phyloP scores from a whole-genome alignment of 257 asterid genomes.

The Solanum sejunctum region DNA sequence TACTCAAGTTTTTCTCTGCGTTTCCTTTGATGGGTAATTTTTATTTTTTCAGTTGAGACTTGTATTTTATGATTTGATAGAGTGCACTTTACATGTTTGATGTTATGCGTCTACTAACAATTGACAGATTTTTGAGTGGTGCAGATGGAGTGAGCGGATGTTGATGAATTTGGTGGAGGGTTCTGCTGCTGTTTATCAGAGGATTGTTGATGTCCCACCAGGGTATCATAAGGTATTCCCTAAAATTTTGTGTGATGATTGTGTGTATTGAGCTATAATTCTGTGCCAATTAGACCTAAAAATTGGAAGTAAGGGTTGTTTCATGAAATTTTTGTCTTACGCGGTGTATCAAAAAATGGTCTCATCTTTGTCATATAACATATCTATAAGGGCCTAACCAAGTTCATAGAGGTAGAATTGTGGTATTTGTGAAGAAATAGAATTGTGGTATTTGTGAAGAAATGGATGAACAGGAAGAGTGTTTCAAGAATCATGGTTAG shows the following conservation, averaged over 20 bases:
- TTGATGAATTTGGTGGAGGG: constrained; percentile 41
- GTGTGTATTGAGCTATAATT: neutral
- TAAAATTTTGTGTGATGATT: neutral
- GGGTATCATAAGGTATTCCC: constrained; percentile 53
- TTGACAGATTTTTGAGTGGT: constrained; percentile 1
- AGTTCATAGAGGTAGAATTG: neutral
- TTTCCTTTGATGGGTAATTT: constrained; percentile 54
- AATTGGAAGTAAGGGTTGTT: neutral
- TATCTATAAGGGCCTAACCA: neutral
- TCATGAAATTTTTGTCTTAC: neutral
- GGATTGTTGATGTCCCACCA: constrained; percentile 44
- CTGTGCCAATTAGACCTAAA: neutral
- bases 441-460: neutral
- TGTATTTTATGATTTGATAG: neutral
- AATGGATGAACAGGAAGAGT: neutral
- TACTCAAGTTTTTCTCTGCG: constrained; percentile 33
- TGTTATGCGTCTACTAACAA: neutral
- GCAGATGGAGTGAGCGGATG: constrained; percentile 51
- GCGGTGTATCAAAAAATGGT: neutral
- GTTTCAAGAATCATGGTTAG: neutral
- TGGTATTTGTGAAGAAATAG: neutral
- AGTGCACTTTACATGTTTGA: neutral
- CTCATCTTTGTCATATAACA: neutral
- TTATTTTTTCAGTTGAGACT: neutral
- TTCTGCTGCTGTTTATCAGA: constrained; percentile 34